These are phyloP conservation scores for Imleria badia DNA, from an alignment of 768 basidiomycete species.

Conservation along the genomic window DNA sequence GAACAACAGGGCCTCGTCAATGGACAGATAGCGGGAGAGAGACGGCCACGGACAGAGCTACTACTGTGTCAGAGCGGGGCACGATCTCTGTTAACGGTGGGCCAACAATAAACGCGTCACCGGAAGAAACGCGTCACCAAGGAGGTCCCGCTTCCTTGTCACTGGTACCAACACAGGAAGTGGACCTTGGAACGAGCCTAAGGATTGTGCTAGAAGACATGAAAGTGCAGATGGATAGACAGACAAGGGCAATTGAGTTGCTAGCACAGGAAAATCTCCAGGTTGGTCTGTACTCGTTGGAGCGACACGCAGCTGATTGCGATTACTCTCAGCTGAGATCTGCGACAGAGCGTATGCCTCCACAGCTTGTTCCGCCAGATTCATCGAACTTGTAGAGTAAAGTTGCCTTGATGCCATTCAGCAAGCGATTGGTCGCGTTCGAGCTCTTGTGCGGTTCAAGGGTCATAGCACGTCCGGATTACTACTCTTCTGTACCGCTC, in stretches of 20 bases:
- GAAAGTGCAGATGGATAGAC: constrained; percentile 50
- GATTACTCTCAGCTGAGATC: constrained; percentile 15
- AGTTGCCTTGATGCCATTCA: not conserved
- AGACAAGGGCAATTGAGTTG: constrained; percentile 42
- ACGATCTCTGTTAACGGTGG: constrained; percentile 7
- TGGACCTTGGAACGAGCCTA: constrained; percentile 24
- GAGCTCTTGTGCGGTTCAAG: not conserved
- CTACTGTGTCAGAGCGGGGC: constrained; percentile 13
- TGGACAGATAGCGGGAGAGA: constrained; percentile 14
- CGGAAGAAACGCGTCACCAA: constrained; percentile 15
- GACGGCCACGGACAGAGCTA: constrained; percentile 9
- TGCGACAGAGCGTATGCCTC: constrained; percentile 9
- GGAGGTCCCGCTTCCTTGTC: constrained; percentile 11
- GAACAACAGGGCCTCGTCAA: constrained; percentile 9
- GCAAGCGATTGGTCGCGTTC: not conserved
- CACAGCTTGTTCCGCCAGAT: constrained; percentile 15
- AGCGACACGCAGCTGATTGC: constrained; percentile 6
- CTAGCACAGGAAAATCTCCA: constrained; percentile 48
- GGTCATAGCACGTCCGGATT: not conserved
- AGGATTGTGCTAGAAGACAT: constrained; percentile 43
- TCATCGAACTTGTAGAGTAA: constrained; percentile 7
- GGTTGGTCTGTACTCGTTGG: constrained; percentile 28
- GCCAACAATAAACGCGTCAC: constrained; percentile 1
- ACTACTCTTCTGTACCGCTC: not conserved
- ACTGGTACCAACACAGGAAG: constrained; percentile 17